These are phyloP conservation scores for Pneumocystis murina DNA, from an alignment of 1,139 yeast species.

Conservation along the genomic window DNA sequence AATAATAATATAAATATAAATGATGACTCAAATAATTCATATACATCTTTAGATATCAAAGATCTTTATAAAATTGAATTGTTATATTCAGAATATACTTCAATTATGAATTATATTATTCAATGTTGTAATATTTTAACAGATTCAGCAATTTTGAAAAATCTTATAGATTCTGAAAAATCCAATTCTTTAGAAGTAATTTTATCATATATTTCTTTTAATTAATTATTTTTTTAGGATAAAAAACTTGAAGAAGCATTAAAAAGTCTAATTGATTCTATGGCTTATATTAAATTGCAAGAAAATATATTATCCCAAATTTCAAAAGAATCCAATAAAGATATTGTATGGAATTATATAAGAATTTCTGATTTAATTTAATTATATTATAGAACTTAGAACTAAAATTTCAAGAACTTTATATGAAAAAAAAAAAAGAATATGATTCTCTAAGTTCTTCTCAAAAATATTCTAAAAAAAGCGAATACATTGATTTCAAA, in stretches of 20 bases:
- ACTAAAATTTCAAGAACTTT: background rate
- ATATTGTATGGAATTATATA: background rate
- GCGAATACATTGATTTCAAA: slow-evolving; percentile 1
- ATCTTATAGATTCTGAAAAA: background rate
- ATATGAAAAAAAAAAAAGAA: background rate
- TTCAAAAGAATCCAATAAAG: background rate
- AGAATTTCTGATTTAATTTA: background rate
- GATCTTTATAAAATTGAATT: background rate
- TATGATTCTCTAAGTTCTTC: background rate
- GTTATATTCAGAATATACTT: background rate
- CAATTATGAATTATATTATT: background rate
- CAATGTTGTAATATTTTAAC: background rate
- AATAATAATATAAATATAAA: background rate
- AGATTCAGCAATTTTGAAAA: background rate
- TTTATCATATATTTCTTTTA: background rate
- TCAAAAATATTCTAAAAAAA: background rate
- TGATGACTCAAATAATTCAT: background rate
- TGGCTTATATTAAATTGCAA: background rate
- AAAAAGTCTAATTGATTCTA: slow-evolving; percentile 1
- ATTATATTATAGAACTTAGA: background rate
- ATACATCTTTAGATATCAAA: background rate
- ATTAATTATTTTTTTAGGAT: background rate
- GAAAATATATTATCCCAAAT: background rate
- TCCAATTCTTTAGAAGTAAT: background rate
- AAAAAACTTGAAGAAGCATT: slow-evolving; percentile 1